phyloP scores from a whole-genome alignment of 176 grass and related monocot genomes.

The Leersia perrieri region DNA sequence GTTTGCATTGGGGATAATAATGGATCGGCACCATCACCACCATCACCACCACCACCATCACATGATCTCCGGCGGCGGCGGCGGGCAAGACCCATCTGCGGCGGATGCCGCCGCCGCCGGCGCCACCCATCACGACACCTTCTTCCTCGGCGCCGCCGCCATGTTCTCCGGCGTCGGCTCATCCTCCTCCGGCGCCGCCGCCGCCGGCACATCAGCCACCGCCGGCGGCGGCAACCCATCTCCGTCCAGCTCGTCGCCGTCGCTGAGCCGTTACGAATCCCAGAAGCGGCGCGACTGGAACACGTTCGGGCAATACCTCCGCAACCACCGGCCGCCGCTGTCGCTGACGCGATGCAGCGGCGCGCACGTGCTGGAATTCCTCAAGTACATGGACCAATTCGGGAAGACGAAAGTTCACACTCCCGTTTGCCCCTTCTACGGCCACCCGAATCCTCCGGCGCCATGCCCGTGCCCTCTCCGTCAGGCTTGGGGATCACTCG shows the following conservation, averaged over 20 bases:
- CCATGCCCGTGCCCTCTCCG: slow-evolving; percentile 85
- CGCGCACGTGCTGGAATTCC: slow-evolving; percentile 86
- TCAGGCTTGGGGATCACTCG: slow-evolving; percentile 89
- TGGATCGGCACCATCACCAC: slow-evolving; percentile 43
- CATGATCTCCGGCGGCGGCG: slow-evolving; percentile 54
- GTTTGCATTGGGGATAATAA: slow-evolving; percentile 20
- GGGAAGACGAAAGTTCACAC: slow-evolving; percentile 97
- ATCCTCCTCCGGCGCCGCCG: slow-evolving; percentile 41
- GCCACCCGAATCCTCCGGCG: slow-evolving; percentile 83
- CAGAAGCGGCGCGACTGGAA: slow-evolving; percentile 94
- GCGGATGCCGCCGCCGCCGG: slow-evolving; percentile 5
- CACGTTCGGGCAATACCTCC: slow-evolving; percentile 87
- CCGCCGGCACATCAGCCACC: neutral
- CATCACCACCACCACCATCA: slow-evolving; percentile 52
- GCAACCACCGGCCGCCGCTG: slow-evolving; percentile 85
- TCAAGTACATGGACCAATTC: slow-evolving; percentile 95
- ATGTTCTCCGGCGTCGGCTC: slow-evolving; percentile 39
- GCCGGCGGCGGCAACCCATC: slow-evolving; percentile 24
- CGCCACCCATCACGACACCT: slow-evolving; percentile 44
- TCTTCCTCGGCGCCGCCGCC: slow-evolving; percentile 52
- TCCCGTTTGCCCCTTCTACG: slow-evolving; percentile 80
- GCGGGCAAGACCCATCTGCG: slow-evolving; percentile 39
- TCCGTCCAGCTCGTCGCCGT: slow-evolving; percentile 47
- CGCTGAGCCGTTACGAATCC: slow-evolving; percentile 76
- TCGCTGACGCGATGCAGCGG: slow-evolving; percentile 71